A percentile compares a stretch with the other conserved stretches of the same genome.
phyloP scores from a whole-genome alignment of 495 filamentous ascomycete genomes.

The Xylaria grammica region DNA sequence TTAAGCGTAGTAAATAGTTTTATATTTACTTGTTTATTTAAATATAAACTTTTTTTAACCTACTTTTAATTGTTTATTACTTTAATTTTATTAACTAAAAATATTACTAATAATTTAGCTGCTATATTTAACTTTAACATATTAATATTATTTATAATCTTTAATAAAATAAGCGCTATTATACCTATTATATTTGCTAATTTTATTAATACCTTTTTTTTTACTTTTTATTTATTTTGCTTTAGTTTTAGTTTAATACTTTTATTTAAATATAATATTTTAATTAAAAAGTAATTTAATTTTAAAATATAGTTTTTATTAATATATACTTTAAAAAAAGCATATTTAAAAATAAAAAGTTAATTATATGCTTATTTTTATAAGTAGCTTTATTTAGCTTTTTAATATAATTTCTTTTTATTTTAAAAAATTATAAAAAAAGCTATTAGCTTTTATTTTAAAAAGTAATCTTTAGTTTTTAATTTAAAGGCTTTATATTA shows the following conservation, averaged over 20 bases:
- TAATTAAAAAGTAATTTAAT: background rate
- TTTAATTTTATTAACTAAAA: conserved; percentile 1
- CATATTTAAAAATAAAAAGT: background rate
- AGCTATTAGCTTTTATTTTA: background rate
- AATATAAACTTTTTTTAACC: background rate
- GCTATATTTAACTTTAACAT: background rate
- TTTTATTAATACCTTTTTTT: background rate
- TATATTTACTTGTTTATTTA: conserved; percentile 3
- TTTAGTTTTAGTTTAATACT: background rate
- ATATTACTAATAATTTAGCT: background rate
- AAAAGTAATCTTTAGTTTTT: background rate
- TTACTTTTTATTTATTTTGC: background rate
- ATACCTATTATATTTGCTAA: background rate
- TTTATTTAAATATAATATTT: background rate
- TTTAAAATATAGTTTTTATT: background rate
- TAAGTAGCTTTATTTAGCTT: background rate
- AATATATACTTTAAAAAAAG: background rate
- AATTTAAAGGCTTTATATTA: conserved; percentile 4
- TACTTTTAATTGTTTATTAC: background rate
- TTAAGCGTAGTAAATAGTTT: background rate
- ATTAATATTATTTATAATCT: background rate
- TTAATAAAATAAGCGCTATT: background rate
- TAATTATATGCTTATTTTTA: conserved; percentile 3
- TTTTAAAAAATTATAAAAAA: background rate
- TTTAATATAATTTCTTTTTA: background rate